Evolutionary conservation across 805 yeast genomes (phyloP), one percentile per base, ranked within the genome.

Genomic region (Candida stauntonica): DNA sequence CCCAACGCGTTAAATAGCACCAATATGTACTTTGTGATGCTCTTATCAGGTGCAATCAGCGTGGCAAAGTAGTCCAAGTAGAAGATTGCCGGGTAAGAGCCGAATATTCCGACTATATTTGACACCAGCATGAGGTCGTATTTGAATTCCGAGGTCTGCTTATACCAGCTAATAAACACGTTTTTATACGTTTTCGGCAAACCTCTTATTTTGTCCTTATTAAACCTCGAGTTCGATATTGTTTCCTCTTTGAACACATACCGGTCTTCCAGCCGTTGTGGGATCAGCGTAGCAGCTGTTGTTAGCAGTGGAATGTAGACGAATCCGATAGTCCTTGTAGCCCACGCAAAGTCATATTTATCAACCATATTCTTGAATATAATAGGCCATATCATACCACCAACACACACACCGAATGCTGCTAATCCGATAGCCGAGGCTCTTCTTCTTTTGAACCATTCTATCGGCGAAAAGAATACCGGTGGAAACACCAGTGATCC

Each of bases 391-490:
- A 63, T 51, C 6, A 70, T 62, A 44, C 79, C 80, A 26, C 79
- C 76, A 2, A 73, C 49, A 31, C 79, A 79, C 5, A 76, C 74
- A 16, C 79, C 79, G 19, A 69, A 55, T 17, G 66, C 54, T 3
- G 71, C 62, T 17, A 71, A 55, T 9, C 80, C 79, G 47, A 68
- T 53, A 1, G 78, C 75, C 14, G 66, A 57, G 1, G 81, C 79
- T 50, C 88, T 66, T 43, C 65, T 77, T 45, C 71, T 76, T 31
- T 73, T 61, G 58, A 83, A 83, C 81, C 85, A 82, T 39, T 80
- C 87, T 0, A 86, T 85, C 16, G 83, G 54, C 7, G 81, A 58
- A 7, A 77, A 70, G 26, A 79, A 61, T 6, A 75, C 76, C 0
- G 88, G 80, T 5, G 79, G 64, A 35, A 76, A 72, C 26, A 77